Evolutionary conservation across 2,329 filamentous ascomycete species (phyloP).

Genomic region (Davidsoniella australis): DNA sequence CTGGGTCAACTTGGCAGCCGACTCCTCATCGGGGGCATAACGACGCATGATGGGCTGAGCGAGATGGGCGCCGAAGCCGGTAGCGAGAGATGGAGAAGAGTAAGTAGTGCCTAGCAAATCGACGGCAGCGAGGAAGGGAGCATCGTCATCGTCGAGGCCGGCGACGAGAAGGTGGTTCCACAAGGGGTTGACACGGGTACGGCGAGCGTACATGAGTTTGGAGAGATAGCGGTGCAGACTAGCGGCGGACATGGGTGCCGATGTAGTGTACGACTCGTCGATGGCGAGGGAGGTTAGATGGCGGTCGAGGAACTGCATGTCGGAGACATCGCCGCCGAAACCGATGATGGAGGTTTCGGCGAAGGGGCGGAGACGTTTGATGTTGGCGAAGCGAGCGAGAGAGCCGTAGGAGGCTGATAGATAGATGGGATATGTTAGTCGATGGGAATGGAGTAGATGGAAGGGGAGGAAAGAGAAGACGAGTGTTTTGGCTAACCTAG

Average conservation of each 20-base stretch:
- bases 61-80: conserved; percentile 83
- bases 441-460: neutral
- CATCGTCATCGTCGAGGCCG: conserved; percentile 60
- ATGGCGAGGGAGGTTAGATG: conserved; percentile 75
- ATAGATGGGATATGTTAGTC: neutral
- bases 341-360: conserved; percentile 71
- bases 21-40: conserved; percentile 67
- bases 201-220: conserved; percentile 90
- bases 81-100: conserved; percentile 72
- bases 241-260: conserved; percentile 54
- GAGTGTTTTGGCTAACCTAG: conserved; percentile 42
- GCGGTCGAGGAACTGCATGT: conserved; percentile 97
- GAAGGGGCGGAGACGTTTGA: conserved; percentile 86
- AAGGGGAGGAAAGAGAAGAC: conserved; percentile 5
- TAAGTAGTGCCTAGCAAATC: conserved; percentile 91
- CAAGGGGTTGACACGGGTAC: conserved; percentile 87
- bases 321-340: conserved; percentile 91
- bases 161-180: conserved; percentile 94
- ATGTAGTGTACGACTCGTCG: conserved; percentile 62
- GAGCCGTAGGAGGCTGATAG: conserved; percentile 86
- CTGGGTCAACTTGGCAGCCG: conserved; percentile 51
- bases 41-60: conserved; percentile 82
- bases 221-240: conserved; percentile 94
- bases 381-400: conserved; percentile 86
- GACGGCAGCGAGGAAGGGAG: conserved; percentile 80